Conservation (phyloP, 345 rosid species). For the Moringa oleifera region DNA sequence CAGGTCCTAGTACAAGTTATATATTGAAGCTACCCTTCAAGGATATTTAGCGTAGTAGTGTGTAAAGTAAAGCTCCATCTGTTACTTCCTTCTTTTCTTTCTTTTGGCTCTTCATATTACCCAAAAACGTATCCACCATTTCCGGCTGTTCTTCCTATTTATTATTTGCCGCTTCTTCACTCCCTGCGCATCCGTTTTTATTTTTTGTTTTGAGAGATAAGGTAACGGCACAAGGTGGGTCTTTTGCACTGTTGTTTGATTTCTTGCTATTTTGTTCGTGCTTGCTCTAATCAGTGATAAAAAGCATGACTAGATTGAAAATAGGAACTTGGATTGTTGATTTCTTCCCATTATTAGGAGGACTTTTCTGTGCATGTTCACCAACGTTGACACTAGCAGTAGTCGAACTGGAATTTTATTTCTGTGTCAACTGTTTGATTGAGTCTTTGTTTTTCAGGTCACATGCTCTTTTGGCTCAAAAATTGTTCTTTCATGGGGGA, state of each 20-base stretch:
- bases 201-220: neutral
- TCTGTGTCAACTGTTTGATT: conserved; percentile 5
- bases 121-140: neutral
- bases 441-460: conserved; percentile 1
- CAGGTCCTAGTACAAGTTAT: too few species aligned
- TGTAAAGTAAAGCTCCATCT: too few species aligned
- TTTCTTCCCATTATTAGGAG: neutral
- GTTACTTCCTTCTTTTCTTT: conserved; percentile 4
- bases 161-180: conserved; percentile 2
- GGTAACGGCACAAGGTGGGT: too few species aligned
- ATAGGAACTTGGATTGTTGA: too few species aligned
- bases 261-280: neutral
- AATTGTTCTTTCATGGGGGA: conserved; percentile 35
- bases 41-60: too few species aligned
- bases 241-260: neutral
- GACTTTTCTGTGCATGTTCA: neutral
- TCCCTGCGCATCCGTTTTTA: neutral
- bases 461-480: conserved; percentile 7
- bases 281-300: neutral
- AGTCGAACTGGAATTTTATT: too few species aligned
- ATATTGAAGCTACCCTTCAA: too few species aligned
- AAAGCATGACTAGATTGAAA: too few species aligned
- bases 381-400: too few species aligned
- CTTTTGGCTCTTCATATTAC: neutral
- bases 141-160: neutral